Percentiles rank a stretch among this genome's conserved stretches.
These are phyloP conservation scores for Psilocybe subaeruginosa DNA, from an alignment of 768 basidiomycete genomes.

Conservation along the genomic window DNA sequence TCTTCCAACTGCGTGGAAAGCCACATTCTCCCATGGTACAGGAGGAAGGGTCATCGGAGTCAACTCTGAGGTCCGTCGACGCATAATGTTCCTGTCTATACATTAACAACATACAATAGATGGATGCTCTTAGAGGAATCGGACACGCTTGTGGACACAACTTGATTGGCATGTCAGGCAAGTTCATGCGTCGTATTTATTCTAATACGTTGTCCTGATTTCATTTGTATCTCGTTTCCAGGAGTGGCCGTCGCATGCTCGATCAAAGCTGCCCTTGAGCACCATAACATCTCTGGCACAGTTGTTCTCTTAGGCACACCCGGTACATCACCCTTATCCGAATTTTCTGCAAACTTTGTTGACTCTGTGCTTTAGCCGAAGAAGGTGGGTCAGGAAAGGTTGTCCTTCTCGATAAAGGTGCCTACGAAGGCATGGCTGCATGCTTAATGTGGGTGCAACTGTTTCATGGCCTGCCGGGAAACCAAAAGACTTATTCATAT, in stretches of 20 bases:
- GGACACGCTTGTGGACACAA: conserved; percentile 86
- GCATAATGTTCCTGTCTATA: background rate
- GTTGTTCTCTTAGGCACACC: conserved; percentile 80
- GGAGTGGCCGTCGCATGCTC: conserved; percentile 76
- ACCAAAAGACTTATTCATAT: background rate
- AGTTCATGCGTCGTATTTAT: background rate
- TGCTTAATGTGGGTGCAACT: conserved; percentile 64
- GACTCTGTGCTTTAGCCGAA: conserved; percentile 58
- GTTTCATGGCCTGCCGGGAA: background rate
- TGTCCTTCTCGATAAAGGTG: conserved; percentile 66
- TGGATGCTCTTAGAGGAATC: conserved; percentile 64
- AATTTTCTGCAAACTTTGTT: background rate
- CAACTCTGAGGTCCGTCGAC: conserved; percentile 66
- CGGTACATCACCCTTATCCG: conserved; percentile 40
- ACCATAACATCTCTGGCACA: conserved; percentile 66
- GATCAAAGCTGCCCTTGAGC: conserved; percentile 63
- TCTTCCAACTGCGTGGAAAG: conserved; percentile 77
- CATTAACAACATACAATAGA: conserved; percentile 32
- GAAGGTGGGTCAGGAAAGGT: conserved; percentile 81
- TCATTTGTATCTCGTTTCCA: conserved; percentile 12
- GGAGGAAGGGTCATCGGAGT: conserved; percentile 76
- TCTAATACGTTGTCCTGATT: background rate
- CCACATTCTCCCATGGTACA: conserved; percentile 62
- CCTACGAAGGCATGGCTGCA: conserved; percentile 75
- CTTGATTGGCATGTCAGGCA: conserved; percentile 71